Base-by-base conservation (phyloP, 108 stramenopile species). In the Schizochytrium sp. region DNA sequence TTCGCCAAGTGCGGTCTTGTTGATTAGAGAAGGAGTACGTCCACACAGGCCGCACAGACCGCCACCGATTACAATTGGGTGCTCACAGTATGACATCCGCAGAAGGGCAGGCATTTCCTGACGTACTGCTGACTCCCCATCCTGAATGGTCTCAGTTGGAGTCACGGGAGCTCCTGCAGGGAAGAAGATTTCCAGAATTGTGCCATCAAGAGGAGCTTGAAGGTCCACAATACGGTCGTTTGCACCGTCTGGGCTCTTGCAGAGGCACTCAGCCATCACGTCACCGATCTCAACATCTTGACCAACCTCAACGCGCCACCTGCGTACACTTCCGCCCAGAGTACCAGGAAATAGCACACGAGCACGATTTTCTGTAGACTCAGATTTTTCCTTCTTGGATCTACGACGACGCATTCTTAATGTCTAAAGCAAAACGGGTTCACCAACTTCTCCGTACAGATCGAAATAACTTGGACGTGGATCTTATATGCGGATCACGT, bases 1-100 rank as follows among this genome's bases (percentile, higher is more conserved):
- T 7, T 55, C 50, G 76, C 50, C 47, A 28, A 49, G 47, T 13
- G 47, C 53, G 38, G 76, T 83, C 50, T 49, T 55, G 53, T 83
- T 49, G 10, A 83, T 83, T 40, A 55, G 28, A 8, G 76, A 83
- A 13, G 76, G 76, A n/a, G 5, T 83, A 2, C 76, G 47, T 8
- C 76, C 76, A 53, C 76, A 83, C 12, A 55, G 76, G 47, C 76
- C 76, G 53, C 76, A 83, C 45, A 83, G 76, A 17, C 76, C 76
- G 53, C 47, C 47, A 38, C 50, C 10, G 17, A 83, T 38, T n/a
- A 83, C 76, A 10, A 83, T 55, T 5, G 47, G 50, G 76, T 83
- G 76, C 4, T 55, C 47, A 28, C 76, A 83, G 47, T 83, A 83
- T 5, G 76, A 38, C 53, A 83, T 83, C 28, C 53, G 47, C 50